Evolutionary conservation across 345 rosid genomes (phyloP).

Genomic region (Pelargonium nanum): DNA sequence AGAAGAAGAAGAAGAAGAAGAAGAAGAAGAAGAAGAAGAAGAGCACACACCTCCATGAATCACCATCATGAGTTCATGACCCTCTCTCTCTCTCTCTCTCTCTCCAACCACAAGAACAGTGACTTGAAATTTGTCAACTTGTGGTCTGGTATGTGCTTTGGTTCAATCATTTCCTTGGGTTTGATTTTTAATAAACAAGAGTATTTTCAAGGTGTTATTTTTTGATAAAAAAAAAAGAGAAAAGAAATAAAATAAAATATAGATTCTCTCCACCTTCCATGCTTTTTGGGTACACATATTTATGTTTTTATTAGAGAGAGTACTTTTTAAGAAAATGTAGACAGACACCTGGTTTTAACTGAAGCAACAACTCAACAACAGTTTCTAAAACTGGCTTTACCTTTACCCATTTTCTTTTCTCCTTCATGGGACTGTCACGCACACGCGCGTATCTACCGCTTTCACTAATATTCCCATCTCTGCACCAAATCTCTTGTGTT

Average conservation of each 20-base stretch:
- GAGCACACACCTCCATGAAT: conserved; percentile 1
- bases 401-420: conserved; percentile 12
- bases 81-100: background rate
- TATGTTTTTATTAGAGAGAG: background rate
- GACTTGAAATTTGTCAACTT: conserved; percentile 42
- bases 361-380: conserved; percentile 26
- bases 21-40: background rate
- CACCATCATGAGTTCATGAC: background rate
- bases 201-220: conserved; percentile 11
- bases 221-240: conserved; percentile 1
- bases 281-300: conserved; percentile 26
- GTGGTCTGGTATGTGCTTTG: conserved; percentile 25
- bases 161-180: background rate
- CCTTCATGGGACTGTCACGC: background rate
- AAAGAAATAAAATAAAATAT: conserved; percentile 7
- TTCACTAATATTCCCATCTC: background rate
- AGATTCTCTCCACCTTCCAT: conserved; percentile 39
- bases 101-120: conserved; percentile 7
- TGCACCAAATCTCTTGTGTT: background rate
- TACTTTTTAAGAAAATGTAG: conserved; percentile 5
- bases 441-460: conserved; percentile 10
- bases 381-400: conserved; percentile 22
- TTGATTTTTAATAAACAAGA: conserved; percentile 1
- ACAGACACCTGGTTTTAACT: conserved; percentile 18
- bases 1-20: conserved; percentile 9